Evolutionary conservation across 2,329 filamentous ascomycete species (phyloP).

Genomic region (Orbilia quercus): DNA sequence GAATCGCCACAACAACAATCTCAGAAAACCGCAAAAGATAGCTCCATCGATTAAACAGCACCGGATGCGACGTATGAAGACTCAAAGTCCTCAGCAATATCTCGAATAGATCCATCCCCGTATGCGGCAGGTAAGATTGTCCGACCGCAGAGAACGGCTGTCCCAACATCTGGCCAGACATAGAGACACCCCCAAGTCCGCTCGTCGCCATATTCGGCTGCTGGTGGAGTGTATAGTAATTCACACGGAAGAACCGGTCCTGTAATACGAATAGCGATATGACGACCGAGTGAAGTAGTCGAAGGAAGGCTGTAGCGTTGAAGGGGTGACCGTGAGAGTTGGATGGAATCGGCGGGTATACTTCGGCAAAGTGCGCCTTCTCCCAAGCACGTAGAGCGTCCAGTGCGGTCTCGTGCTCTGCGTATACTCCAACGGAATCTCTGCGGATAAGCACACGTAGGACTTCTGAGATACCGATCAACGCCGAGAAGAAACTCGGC

Average conservation of each 20-base stretch:
- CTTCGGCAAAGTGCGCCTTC: constrained; percentile 26
- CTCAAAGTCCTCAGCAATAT: constrained; percentile 25
- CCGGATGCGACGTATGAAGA: constrained; percentile 42
- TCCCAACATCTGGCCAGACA: background rate
- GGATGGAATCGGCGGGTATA: constrained; percentile 22
- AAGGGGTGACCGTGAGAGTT: constrained; percentile 24
- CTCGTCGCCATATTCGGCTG: constrained; percentile 14
- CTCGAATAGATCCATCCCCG: constrained; percentile 25
- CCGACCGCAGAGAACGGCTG: constrained; percentile 16
- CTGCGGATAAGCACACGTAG: constrained; percentile 57
- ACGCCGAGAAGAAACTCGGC: constrained; percentile 43
- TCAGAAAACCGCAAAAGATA: constrained; percentile 49
- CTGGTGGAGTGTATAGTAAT: constrained; percentile 30
- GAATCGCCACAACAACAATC: constrained; percentile 38
- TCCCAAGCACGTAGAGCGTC: constrained; percentile 53
- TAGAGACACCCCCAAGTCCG: background rate
- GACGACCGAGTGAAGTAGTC: constrained; percentile 52
- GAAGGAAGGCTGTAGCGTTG: constrained; percentile 51
- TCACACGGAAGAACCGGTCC: constrained; percentile 24
- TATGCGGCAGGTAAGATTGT: constrained; percentile 18
- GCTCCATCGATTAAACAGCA: constrained; percentile 35
- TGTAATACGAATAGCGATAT: constrained; percentile 53
- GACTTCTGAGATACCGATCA: constrained; percentile 57
- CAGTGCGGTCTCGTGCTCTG: constrained; percentile 31
- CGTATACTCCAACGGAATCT: constrained; percentile 48